A percentile compares a stretch with the other conserved stretches of the same genome.
phyloP scores from a whole-genome alignment of 2,329 filamentous ascomycete genomes.

The Hymenoscyphus scutula region DNA sequence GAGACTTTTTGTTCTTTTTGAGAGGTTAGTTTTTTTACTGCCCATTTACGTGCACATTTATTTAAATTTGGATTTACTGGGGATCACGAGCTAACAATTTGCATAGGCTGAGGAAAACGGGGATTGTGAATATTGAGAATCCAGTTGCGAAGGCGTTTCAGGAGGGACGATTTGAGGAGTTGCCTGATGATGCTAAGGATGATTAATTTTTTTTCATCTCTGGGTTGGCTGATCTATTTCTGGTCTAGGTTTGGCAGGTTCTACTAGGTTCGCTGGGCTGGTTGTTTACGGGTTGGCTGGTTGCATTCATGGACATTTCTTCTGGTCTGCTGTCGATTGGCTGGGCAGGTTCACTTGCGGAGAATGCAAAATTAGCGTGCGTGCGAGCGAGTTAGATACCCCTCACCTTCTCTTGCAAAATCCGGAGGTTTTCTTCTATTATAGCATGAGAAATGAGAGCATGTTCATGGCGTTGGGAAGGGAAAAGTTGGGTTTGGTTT shows the following conservation, averaged over 20 bases:
- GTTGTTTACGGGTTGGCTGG: background rate
- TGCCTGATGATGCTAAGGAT: conserved; percentile 30
- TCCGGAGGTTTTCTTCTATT: background rate
- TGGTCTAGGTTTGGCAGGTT: no score
- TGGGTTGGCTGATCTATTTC: no score
- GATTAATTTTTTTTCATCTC: background rate
- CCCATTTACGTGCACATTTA: no score
- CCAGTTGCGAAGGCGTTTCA: conserved; percentile 31
- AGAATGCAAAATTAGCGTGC: background rate
- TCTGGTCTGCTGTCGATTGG: no score
- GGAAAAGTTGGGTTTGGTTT: background rate
- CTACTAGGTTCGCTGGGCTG: background rate
- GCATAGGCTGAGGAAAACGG: conserved; percentile 32
- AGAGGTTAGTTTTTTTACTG: conserved; percentile 27
- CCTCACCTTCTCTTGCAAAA: background rate
- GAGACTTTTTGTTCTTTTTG: conserved; percentile 36
- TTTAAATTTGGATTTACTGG: conserved; percentile 6
- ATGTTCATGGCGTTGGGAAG: background rate
- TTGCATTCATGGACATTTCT: no score
- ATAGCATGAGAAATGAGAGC: background rate
- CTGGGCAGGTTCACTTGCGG: background rate
- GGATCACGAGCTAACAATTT: conserved; percentile 13
- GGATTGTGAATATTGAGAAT: conserved; percentile 33
- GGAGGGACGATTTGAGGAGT: conserved; percentile 33
- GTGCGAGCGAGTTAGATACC: background rate